Base-by-base conservation (phyloP, 2,329 filamentous ascomycete genomes). In the Xylariaceae sp. region DNA sequence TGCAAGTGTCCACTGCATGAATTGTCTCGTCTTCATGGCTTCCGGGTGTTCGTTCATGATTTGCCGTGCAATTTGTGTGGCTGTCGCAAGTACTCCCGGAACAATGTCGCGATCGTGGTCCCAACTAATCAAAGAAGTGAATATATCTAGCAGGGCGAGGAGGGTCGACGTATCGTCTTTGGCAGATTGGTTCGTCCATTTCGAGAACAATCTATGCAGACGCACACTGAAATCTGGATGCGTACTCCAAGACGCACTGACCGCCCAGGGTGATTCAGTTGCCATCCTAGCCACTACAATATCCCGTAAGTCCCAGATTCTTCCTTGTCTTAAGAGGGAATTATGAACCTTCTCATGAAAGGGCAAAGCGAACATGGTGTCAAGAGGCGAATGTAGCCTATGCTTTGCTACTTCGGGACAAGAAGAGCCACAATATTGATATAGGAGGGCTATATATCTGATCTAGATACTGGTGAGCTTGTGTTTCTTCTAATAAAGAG, bases 291-390 rank as follows among this genome's bases (percentile, higher is more conserved):
- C 53, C 17, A 35, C 53, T 34, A 55, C 9, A 2, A 55, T 55
- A 10, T 55, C 53, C 8, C 44, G 42, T 34, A 55, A 44, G 37
- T 55, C 53, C 53, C 53, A 55, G 30, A 55, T 55, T 15, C 53
- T 48, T 15, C 53, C 53, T 13, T 55, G 53, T 17, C 53, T 45
- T 5, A 48, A 18, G 23, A 55, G 53, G 15, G 15, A 44, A 2
- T 11, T 10, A 13, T 55, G 37, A 7, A 55, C 42, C 2, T 11
- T 47, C 6, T 13, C 3, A 15, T 47, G 42, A 23, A 55, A 51
- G 7, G 8, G 2, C 18, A 13, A 15, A 35, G 48, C 4, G 15
- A 51, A 51, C n/a, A n/a, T n/a, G n/a, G n/a, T 18, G 17, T 18
- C 17, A 18, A 18, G 17, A 18, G 17, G 17, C 17, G 2, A 2